These are phyloP conservation scores for Saccharomycopsis sp. DNA, from an alignment of 805 yeast species.

Conservation along the genomic window DNA sequence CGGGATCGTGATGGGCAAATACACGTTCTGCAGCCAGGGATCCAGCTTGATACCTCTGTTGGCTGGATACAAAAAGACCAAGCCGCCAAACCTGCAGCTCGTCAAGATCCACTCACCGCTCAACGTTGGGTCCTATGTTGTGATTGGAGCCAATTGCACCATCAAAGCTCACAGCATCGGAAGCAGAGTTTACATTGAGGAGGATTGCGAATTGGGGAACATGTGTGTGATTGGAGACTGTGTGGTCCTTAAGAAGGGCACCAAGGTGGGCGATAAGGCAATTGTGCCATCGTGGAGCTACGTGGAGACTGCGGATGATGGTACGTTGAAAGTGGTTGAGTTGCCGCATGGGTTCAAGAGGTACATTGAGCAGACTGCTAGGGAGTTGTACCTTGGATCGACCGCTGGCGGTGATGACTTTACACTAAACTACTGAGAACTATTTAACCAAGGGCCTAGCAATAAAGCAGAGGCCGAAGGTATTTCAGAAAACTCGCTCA, in stretches of 20 bases:
- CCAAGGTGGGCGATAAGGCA: conserved; percentile 32
- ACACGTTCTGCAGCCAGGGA: conserved; percentile 28
- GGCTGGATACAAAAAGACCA: conserved; percentile 10
- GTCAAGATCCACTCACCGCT: conserved; percentile 24
- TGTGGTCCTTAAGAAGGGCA: conserved; percentile 35
- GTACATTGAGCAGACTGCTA: conserved; percentile 18
- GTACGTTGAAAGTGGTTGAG: conserved; percentile 16
- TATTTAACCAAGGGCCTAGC: too few species aligned
- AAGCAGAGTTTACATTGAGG: conserved; percentile 38
- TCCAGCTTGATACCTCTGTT: conserved; percentile 28
- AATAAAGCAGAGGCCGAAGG: too few species aligned
- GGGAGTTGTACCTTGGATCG: conserved; percentile 21
- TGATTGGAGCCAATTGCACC: conserved; percentile 29
- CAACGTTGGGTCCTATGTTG: conserved; percentile 36
- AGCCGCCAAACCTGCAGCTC: not conserved
- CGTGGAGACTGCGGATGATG: conserved; percentile 24
- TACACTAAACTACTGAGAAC: too few species aligned
- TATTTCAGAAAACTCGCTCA: too few species aligned
- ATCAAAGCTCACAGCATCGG: conserved; percentile 35
- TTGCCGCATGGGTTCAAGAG: conserved; percentile 22
- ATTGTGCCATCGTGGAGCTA: conserved; percentile 42
- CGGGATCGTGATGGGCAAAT: conserved; percentile 34
- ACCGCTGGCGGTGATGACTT: too few species aligned
- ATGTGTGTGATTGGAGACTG: conserved; percentile 38
- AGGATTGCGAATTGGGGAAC: conserved; percentile 30